Conservation (phyloP, 306 rosid genomes). For the Medicago truncatula region DNA sequence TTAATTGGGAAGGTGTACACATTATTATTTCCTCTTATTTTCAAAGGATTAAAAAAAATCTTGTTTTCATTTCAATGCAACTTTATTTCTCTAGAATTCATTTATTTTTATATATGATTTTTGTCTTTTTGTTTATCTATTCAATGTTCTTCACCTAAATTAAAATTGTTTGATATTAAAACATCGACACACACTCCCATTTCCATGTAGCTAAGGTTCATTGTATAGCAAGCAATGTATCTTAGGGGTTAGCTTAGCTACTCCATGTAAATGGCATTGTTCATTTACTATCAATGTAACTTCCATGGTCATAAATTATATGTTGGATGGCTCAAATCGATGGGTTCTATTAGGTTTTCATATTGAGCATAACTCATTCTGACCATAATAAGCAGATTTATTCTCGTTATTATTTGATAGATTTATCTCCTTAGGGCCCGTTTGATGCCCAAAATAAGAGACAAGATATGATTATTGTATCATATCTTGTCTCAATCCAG, state of each 20-base stretch:
- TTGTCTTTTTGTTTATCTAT: constrained; percentile 4
- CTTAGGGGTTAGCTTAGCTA: not conserved
- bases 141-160: constrained; percentile 11
- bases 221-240: not conserved
- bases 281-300: not conserved
- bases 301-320: not conserved
- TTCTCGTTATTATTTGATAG: not conserved
- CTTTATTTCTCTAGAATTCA: not conserved
- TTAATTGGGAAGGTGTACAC: constrained; percentile 83
- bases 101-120: not conserved
- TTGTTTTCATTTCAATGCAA: not conserved
- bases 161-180: not conserved
- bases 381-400: not conserved
- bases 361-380: not conserved
- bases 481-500: no score
- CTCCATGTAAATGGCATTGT: not conserved
- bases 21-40: constrained; percentile 26
- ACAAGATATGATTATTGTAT: no score
- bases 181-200: not conserved
- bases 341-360: not conserved
- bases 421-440: not conserved
- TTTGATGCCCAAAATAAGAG: no score
- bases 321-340: not conserved
- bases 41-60: not conserved
- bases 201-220: not conserved